Conservation (phyloP, 257 asterid species). For the Salvia miltiorrhiza region DNA sequence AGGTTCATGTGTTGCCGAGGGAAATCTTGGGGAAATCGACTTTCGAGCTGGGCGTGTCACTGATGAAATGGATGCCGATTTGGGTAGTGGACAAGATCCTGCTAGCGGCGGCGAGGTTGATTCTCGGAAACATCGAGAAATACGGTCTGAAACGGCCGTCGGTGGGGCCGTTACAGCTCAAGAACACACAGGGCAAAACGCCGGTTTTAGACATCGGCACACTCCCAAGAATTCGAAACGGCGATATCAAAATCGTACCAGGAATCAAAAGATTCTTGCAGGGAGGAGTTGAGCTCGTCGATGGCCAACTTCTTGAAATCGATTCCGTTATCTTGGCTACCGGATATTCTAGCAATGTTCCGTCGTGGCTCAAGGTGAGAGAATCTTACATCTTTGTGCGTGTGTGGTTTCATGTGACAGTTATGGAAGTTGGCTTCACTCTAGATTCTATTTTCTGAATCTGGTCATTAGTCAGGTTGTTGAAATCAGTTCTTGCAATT, state of each 20-base stretch:
- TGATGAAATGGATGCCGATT: constrained; percentile 73
- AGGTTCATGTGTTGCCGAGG: constrained; percentile 88
- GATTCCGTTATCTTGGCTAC: constrained; percentile 83
- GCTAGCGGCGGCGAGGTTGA: constrained; percentile 42
- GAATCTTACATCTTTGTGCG: neutral
- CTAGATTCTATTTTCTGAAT: constrained; percentile 54
- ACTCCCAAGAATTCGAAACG: constrained; percentile 55
- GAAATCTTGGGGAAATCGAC: constrained; percentile 73
- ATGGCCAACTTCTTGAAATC: constrained; percentile 50
- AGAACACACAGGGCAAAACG: constrained; percentile 68
- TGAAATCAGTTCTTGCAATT: constrained; percentile 17
- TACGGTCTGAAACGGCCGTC: constrained; percentile 67
- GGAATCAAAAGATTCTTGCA: constrained; percentile 54
- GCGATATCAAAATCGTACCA: constrained; percentile 65
- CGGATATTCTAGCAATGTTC: constrained; percentile 90
- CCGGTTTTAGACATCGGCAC: constrained; percentile 89
- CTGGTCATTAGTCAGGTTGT: constrained; percentile 40
- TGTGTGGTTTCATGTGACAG: constrained; percentile 48
- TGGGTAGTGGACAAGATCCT: constrained; percentile 60
- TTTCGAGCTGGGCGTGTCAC: constrained; percentile 50
- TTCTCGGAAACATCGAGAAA: constrained; percentile 61
- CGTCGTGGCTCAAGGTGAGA: constrained; percentile 85
- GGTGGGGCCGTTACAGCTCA: constrained; percentile 69
- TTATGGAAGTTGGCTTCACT: constrained; percentile 62
- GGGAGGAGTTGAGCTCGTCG: constrained; percentile 58